Conservation (phyloP, 2,329 filamentous ascomycete species). For the Exophiala aquamarina region DNA sequence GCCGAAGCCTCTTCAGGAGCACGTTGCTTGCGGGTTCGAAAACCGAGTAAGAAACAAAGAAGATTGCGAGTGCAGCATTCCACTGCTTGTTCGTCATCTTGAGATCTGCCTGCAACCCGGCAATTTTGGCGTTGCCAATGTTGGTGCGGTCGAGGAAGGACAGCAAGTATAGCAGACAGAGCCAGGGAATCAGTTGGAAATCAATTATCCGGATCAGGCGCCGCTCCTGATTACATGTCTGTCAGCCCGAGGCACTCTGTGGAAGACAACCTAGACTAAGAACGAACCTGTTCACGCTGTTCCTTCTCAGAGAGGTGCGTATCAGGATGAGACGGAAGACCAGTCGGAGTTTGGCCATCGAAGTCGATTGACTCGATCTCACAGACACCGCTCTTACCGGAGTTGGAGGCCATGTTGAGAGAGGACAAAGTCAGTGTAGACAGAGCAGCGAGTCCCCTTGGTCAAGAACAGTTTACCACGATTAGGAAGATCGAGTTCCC, state of each 20-base stretch:
- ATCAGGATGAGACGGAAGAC: too few species aligned
- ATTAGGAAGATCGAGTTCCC: too few species aligned
- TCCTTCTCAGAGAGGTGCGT: too few species aligned
- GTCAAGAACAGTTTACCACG: too few species aligned
- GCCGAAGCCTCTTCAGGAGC: constrained; percentile 72
- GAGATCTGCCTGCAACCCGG: constrained; percentile 58
- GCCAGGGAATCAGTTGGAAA: constrained; percentile 43
- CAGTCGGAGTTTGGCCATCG: too few species aligned
- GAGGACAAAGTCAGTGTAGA: too few species aligned
- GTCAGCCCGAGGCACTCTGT: background rate
- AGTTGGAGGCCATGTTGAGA: too few species aligned
- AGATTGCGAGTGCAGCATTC: constrained; percentile 77
- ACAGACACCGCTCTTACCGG: too few species aligned
- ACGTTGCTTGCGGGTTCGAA: constrained; percentile 76
- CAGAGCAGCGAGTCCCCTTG: too few species aligned
- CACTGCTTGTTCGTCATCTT: constrained; percentile 57
- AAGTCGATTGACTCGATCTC: too few species aligned
- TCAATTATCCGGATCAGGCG: constrained; percentile 44
- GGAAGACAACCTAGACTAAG: too few species aligned
- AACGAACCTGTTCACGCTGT: too few species aligned
- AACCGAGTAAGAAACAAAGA: constrained; percentile 80
- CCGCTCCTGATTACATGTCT: constrained; percentile 34
- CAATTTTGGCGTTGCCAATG: constrained; percentile 69
- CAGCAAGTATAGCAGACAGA: constrained; percentile 45
- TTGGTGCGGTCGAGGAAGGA: constrained; percentile 56